Evolutionary conservation across 768 basidiomycete species (phyloP).

Genomic region (Tricholomella constricta): DNA sequence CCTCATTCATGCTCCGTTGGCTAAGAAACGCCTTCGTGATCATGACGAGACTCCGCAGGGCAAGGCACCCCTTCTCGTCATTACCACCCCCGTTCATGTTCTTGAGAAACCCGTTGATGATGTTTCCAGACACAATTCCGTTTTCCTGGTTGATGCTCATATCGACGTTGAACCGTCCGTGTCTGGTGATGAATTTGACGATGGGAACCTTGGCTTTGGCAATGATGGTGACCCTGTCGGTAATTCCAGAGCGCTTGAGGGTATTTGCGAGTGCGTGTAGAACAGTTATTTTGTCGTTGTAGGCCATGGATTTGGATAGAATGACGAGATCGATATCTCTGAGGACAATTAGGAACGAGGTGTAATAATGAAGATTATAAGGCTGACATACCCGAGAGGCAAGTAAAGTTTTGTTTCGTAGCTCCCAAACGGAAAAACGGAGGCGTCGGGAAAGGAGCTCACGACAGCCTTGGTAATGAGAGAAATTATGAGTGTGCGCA

Average conservation of each 20-base stretch:
- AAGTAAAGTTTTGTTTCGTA: slow-evolving; percentile 93
- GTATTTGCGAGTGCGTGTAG: slow-evolving; percentile 78
- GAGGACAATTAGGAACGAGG: slow-evolving; percentile 17
- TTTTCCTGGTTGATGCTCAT: slow-evolving; percentile 92
- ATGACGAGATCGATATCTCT: slow-evolving; percentile 97
- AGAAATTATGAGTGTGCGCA: slow-evolving; percentile 71
- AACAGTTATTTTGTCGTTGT: slow-evolving; percentile 65
- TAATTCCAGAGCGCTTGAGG: slow-evolving; percentile 73
- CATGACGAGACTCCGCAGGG: slow-evolving; percentile 81
- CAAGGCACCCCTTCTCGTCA: slow-evolving; percentile 47
- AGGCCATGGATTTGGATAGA: slow-evolving; percentile 74
- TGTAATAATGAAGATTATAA: neutral
- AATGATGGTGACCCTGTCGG: slow-evolving; percentile 80
- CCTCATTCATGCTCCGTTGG: slow-evolving; percentile 95
- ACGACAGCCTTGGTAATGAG: slow-evolving; percentile 69
- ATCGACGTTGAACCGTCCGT: slow-evolving; percentile 86
- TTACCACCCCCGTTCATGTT: slow-evolving; percentile 46
- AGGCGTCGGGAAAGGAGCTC: slow-evolving; percentile 74
- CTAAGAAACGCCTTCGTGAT: slow-evolving; percentile 89
- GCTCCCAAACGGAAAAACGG: slow-evolving; percentile 87
- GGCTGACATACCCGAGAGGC: slow-evolving; percentile 74
- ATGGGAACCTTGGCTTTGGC: slow-evolving; percentile 95
- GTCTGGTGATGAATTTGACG: slow-evolving; percentile 87
- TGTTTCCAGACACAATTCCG: slow-evolving; percentile 75
- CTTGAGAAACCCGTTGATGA: slow-evolving; percentile 78